phyloP scores from a whole-genome alignment of 2,329 filamentous ascomycete species.

The Dothidotthia symphoricarpi region DNA sequence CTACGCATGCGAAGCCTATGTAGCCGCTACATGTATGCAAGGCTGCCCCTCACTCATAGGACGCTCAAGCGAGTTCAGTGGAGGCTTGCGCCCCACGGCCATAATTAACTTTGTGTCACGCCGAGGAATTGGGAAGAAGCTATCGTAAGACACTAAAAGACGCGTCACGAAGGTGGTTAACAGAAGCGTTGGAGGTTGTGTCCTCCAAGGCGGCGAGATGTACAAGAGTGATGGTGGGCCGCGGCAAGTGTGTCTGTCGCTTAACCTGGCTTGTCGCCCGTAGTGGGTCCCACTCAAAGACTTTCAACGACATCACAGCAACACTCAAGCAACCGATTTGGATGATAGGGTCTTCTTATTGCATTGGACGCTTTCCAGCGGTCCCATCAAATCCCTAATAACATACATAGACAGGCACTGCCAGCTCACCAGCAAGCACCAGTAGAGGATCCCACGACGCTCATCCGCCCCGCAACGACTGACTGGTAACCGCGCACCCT shows the following conservation, averaged over 20 bases:
- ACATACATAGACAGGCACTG: slow-evolving; percentile 24
- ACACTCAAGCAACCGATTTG: slow-evolving; percentile 1
- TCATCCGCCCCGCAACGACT: slow-evolving; percentile 14
- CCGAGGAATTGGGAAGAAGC: too few relatives aligned
- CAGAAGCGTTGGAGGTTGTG: too few relatives aligned
- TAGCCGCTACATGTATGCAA: slow-evolving; percentile 7
- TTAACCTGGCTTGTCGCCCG: slow-evolving; percentile 5
- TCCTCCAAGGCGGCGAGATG: too few relatives aligned
- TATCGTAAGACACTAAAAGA: too few relatives aligned
- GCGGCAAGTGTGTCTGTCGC: slow-evolving; percentile 1
- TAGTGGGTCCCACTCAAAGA: slow-evolving; percentile 5
- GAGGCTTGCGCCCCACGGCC: slow-evolving; percentile 1
- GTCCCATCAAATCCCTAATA: slow-evolving; percentile 19
- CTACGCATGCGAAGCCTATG: slow-evolving; percentile 6
- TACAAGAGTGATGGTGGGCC: too few relatives aligned
- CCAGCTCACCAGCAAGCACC: slow-evolving; percentile 21
- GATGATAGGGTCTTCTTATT: slow-evolving; percentile 24
- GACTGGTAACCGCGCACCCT: slow-evolving; percentile 14
- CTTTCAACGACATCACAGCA: slow-evolving; percentile 23
- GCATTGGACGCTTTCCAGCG: slow-evolving; percentile 20
- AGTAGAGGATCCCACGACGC: slow-evolving; percentile 21
- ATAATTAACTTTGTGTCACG: not conserved
- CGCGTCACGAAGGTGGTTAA: too few relatives aligned
- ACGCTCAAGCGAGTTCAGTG: slow-evolving; percentile 3
- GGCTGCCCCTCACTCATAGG: slow-evolving; percentile 5